These are phyloP conservation scores for sorghum (Sorghum bicolor) DNA, from an alignment of 176 grass and related monocot species.

Conservation along the genomic window Sorghum_bicolor_NCBIv3 NC_012876.2:62963501-62964000, in stretches of 20 bases:
- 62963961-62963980: not conserved
- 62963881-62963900: not conserved
- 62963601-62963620: not conserved
- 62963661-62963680: not conserved
- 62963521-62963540: slow-evolving; percentile 18
- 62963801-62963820: not conserved
- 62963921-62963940: not conserved
- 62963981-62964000: not conserved
- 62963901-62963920: no score
- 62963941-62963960: not conserved
- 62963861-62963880: not conserved
- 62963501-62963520: not conserved
- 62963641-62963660: not conserved
- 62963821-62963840: not conserved
- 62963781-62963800: not conserved
- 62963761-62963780: not conserved
- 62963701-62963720: not conserved
- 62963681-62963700: not conserved
- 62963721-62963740: not conserved
- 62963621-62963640: not conserved
- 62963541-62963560: not conserved
- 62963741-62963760: not conserved
- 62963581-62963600: slow-evolving; percentile 36
- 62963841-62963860: not conserved
- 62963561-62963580: slow-evolving; percentile 23